These are phyloP conservation scores for Camelina neglecta DNA, from an alignment of 345 rosid genomes.

Conservation along the genomic window DNA sequence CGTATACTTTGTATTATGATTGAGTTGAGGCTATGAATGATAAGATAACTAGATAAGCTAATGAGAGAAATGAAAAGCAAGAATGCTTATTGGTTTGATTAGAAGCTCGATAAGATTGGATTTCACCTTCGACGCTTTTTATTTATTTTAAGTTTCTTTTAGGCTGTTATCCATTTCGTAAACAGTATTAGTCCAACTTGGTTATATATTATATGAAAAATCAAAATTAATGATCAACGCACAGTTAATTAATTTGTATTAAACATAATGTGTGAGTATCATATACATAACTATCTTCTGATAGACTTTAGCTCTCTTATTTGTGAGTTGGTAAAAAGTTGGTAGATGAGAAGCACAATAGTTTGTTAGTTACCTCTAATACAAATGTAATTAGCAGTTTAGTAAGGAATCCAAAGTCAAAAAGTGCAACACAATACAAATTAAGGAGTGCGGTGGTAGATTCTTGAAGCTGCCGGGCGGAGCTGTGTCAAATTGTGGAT, in stretches of 20 bases:
- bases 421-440: no score
- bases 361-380: no score
- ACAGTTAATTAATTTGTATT: not conserved
- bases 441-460: no score
- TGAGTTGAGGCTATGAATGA: constrained; percentile 38
- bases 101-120: constrained; percentile 39
- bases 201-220: constrained; percentile 14
- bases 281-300: not conserved
- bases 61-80: constrained; percentile 36
- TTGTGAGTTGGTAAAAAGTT: not conserved
- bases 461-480: no score
- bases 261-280: not conserved
- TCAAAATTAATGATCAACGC: not conserved
- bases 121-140: constrained; percentile 31
- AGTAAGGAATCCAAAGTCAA: no score
- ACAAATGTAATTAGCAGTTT: no score
- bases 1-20: not conserved
- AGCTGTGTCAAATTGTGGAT: no score
- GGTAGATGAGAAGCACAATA: not conserved
- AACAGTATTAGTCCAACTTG: constrained; percentile 34
- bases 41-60: constrained; percentile 42
- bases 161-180: constrained; percentile 36
- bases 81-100: constrained; percentile 47
- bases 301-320: not conserved
- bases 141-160: constrained; percentile 35